These are phyloP conservation scores for Aspergillus pseudoterreus DNA, from an alignment of 2,329 filamentous ascomycete species.

Conservation along the genomic window DNA sequence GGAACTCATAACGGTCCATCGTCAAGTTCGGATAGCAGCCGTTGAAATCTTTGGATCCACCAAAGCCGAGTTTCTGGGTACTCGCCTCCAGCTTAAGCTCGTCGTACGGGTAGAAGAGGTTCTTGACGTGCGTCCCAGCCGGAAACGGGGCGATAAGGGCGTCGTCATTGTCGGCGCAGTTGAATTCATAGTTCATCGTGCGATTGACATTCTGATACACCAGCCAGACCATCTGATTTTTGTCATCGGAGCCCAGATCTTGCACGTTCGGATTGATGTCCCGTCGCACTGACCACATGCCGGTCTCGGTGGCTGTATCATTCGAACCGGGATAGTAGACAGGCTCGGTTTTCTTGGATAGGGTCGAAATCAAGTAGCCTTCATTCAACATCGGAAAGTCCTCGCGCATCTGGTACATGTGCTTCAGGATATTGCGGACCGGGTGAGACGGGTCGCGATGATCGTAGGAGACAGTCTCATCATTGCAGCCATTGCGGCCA, in stretches of 20 bases:
- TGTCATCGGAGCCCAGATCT: constrained; percentile 42
- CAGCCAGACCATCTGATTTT: constrained; percentile 46
- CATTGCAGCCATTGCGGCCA: constrained; percentile 53
- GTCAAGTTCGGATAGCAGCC: constrained; percentile 55
- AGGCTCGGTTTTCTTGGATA: constrained; percentile 55
- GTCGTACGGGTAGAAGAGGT: constrained; percentile 61
- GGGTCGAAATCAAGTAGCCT: constrained; percentile 52
- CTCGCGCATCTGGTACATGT: constrained; percentile 58
- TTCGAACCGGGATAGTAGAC: constrained; percentile 52
- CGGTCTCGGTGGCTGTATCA: constrained; percentile 52
- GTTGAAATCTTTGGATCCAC: constrained; percentile 46
- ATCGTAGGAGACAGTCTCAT: constrained; percentile 56
- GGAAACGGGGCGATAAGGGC: constrained; percentile 57
- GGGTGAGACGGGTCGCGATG: constrained; percentile 62
- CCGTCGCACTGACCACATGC: constrained; percentile 59
- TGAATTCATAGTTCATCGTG: constrained; percentile 53
- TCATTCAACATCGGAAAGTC: constrained; percentile 58
- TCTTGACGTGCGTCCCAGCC: constrained; percentile 54
- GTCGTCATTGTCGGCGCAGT: constrained; percentile 47
- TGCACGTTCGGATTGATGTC: constrained; percentile 50
- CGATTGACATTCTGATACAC: constrained; percentile 46
- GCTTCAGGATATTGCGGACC: constrained; percentile 58
- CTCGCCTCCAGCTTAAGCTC: constrained; percentile 50
- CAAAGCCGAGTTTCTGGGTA: constrained; percentile 44
- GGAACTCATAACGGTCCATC: constrained; percentile 56